phyloP scores from a whole-genome alignment of 768 basidiomycete species.

The Mycena alexandri region DNA sequence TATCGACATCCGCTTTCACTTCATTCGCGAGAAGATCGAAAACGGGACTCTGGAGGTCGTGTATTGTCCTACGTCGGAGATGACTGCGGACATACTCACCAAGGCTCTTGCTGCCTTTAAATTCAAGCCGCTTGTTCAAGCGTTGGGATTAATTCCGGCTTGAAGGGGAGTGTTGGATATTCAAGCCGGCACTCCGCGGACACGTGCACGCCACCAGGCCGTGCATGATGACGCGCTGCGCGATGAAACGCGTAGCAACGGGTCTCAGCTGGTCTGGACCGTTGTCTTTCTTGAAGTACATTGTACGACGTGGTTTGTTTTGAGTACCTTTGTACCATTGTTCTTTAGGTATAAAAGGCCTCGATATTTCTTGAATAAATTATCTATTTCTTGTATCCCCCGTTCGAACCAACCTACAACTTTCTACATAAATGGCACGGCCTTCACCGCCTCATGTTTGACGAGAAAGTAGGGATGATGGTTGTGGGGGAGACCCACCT shows the following conservation, averaged over 20 bases:
- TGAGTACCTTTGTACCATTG: no score
- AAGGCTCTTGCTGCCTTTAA: slow-evolving; percentile 24
- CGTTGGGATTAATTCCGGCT: slow-evolving; percentile 24
- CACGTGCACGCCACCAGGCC: no score
- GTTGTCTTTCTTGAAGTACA: no score
- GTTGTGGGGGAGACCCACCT: slow-evolving; percentile 38
- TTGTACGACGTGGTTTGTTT: no score
- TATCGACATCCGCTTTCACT: slow-evolving; percentile 27
- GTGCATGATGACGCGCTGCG: no score
- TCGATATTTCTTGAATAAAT: no score
- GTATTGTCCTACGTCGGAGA: slow-evolving; percentile 24
- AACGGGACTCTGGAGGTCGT: slow-evolving; percentile 7
- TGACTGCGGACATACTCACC: slow-evolving; percentile 26
- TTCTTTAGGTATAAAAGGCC: no score
- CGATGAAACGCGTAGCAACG: no score
- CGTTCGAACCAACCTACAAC: not conserved
- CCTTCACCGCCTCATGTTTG: slow-evolving; percentile 30
- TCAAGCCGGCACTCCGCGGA: not conserved
- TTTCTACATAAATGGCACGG: slow-evolving; percentile 26
- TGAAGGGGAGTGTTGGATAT: slow-evolving; percentile 34
- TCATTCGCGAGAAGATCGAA: slow-evolving; percentile 19
- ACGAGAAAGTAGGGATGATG: slow-evolving; percentile 32
- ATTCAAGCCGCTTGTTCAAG: slow-evolving; percentile 21
- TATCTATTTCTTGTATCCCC: no score
- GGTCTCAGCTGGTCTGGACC: no score